Conservation (phyloP, 1,284 basidiomycete genomes). For the Cutaneotrichosporon sp. region DNA sequence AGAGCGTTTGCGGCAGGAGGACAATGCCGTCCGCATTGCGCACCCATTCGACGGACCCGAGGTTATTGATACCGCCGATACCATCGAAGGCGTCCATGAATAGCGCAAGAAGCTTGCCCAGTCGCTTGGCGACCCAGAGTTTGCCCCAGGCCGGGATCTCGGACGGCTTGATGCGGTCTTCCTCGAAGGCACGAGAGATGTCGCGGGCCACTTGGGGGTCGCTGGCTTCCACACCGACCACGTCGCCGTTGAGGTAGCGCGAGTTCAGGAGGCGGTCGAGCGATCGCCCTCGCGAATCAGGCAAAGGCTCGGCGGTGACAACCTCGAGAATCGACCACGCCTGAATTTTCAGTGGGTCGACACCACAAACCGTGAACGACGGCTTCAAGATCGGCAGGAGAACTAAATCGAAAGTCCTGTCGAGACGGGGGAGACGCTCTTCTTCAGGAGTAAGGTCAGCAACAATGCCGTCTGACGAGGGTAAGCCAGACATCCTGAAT, state of each 20-base stretch:
- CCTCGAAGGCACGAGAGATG: not conserved
- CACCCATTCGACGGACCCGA: constrained; percentile 24
- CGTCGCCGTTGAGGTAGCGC: constrained; percentile 29
- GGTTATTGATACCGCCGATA: constrained; percentile 28
- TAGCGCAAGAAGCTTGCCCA: constrained; percentile 31
- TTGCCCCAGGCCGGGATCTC: constrained; percentile 40
- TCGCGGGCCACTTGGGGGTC: not conserved
- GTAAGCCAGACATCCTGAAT: constrained; percentile 27
- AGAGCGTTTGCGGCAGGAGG: constrained; percentile 27
- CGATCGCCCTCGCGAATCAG: not conserved
- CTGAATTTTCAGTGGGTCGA: constrained; percentile 36
- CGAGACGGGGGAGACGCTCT: constrained; percentile 25
- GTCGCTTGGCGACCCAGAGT: constrained; percentile 32
- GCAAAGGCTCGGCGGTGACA: constrained; percentile 20
- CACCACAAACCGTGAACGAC: constrained; percentile 30
- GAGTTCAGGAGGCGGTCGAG: constrained; percentile 30
- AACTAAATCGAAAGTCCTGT: constrained; percentile 36
- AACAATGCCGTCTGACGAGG: constrained; percentile 31
- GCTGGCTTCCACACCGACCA: constrained; percentile 23
- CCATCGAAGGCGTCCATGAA: constrained; percentile 33
- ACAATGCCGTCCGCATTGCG: constrained; percentile 14
- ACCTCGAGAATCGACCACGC: constrained; percentile 41
- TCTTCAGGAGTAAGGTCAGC: constrained; percentile 25
- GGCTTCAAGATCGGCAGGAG: constrained; percentile 30
- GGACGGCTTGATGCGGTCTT: constrained; percentile 21